Evolutionary conservation across 2,329 filamentous ascomycete species (phyloP).

Genomic region (Cladosporium sp.): DNA sequence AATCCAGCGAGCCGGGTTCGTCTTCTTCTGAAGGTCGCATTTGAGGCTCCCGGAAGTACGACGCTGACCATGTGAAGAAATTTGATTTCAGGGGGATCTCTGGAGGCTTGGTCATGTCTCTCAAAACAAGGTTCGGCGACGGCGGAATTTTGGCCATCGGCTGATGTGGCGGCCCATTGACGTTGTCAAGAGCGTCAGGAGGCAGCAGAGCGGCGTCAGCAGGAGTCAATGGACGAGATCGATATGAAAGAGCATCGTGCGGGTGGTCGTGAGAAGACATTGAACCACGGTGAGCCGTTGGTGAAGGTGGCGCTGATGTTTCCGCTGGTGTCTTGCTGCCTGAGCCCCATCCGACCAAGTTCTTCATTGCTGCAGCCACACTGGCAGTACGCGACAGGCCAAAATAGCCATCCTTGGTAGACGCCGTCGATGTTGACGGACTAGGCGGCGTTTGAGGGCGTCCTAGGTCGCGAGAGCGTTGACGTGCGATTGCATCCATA

Average conservation of each 20-base stretch:
- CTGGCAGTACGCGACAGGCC: conserved; percentile 60
- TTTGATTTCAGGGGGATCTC: conserved; percentile 71
- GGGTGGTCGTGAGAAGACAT: conserved; percentile 15
- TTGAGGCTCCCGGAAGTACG: conserved; percentile 95
- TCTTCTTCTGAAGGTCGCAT: conserved; percentile 96
- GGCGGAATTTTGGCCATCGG: conserved; percentile 70
- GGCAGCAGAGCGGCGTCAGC: conserved; percentile 44
- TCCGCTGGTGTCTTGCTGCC: conserved; percentile 22
- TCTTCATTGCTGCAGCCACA: conserved; percentile 60
- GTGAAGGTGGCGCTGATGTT: conserved; percentile 22
- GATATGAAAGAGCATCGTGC: conserved; percentile 22
- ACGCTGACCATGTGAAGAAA: conserved; percentile 93
- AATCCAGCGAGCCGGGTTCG: conserved; percentile 91
- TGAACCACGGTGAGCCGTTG: conserved; percentile 23
- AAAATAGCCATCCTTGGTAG: conserved; percentile 56
- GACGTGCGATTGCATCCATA: conserved; percentile 22
- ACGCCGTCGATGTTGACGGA: conserved; percentile 43
- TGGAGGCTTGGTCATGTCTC: conserved; percentile 55
- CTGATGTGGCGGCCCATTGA: conserved; percentile 50
- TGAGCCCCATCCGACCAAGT: conserved; percentile 45
- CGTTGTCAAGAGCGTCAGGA: conserved; percentile 66
- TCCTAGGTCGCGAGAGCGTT: conserved; percentile 49
- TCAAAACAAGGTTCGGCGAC: conserved; percentile 68
- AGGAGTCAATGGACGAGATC: conserved; percentile 39
- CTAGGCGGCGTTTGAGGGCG: conserved; percentile 34